Evolutionary conservation across 2,329 filamentous ascomycete genomes (phyloP).

Genomic region (Sporothrix variecibatus): DNA sequence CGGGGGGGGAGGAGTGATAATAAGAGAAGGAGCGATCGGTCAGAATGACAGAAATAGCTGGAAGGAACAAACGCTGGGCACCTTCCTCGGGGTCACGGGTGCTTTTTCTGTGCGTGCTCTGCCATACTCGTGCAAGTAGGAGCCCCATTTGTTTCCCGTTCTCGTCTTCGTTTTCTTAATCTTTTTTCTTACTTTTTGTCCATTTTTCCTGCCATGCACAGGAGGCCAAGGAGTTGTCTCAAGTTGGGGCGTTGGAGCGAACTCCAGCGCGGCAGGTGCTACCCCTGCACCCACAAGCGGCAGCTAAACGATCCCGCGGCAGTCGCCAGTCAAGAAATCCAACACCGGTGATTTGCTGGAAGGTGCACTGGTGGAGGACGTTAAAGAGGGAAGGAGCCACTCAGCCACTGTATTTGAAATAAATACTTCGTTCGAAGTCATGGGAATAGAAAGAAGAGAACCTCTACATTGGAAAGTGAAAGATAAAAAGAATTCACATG

Average conservation of each 20-base stretch:
- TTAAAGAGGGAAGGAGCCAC: not conserved
- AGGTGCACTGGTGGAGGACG: not conserved
- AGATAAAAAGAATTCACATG: not conserved
- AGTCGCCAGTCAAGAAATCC: not conserved
- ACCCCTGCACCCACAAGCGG: not conserved
- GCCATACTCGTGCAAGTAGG: not conserved
- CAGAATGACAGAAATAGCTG: not conserved
- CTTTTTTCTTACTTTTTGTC: not conserved
- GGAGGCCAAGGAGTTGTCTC: not conserved
- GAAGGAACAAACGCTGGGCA: not conserved
- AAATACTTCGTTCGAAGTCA: too few species aligned
- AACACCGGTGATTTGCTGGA: not conserved
- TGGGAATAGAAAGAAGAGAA: too few species aligned
- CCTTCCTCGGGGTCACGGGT: not conserved
- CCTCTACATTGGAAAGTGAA: too few species aligned
- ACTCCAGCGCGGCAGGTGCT: not conserved
- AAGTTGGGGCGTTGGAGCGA: not conserved
- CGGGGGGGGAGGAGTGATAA: not conserved
- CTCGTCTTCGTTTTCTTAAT: not conserved
- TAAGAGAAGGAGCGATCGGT: not conserved
- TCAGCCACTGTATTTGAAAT: too few species aligned
- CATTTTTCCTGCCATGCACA: not conserved
- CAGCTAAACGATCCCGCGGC: slow-evolving; percentile 3
- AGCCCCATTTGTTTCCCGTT: not conserved
- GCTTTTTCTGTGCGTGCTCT: not conserved